Conservation (phyloP, 495 filamentous ascomycete genomes). For the Trypethelium eluteriae region DNA sequence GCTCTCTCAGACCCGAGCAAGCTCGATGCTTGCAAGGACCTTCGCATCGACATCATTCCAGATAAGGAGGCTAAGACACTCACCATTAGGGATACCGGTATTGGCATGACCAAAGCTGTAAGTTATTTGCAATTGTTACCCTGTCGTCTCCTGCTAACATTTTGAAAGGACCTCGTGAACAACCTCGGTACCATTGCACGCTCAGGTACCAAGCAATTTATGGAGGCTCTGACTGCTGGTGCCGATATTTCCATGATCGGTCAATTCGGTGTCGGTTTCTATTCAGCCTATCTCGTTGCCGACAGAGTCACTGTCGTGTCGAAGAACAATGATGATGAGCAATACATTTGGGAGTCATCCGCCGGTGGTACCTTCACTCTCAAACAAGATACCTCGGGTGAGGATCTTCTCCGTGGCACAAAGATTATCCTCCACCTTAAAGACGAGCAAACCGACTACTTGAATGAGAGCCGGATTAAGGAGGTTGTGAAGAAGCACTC, state of each 20-base stretch:
- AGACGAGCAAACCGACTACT: slow-evolving; percentile 97
- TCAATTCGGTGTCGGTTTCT: slow-evolving; percentile 99
- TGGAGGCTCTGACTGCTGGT: slow-evolving; percentile 97
- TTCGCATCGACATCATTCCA: slow-evolving; percentile 96
- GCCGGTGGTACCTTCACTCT: slow-evolving; percentile 97
- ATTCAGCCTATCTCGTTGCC: slow-evolving; percentile 98
- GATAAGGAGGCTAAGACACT: slow-evolving; percentile 95
- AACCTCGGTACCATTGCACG: slow-evolving; percentile 99
- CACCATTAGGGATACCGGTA: slow-evolving; percentile 93
- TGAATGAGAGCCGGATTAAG: slow-evolving; percentile 98
- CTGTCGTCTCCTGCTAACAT: slow-evolving; percentile 1
- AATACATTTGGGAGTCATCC: slow-evolving; percentile 98
- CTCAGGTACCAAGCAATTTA: slow-evolving; percentile 99
- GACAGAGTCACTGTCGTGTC: slow-evolving; percentile 92
- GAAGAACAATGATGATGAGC: slow-evolving; percentile 99
- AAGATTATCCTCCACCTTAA: slow-evolving; percentile 98
- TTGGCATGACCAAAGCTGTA: slow-evolving; percentile 96
- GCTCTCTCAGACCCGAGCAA: slow-evolving; percentile 92
- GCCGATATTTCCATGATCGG: slow-evolving; percentile 99
- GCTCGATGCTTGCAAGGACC: slow-evolving; percentile 92
- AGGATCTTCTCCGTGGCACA: slow-evolving; percentile 85
- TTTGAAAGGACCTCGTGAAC: slow-evolving; percentile 63
- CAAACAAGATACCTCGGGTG: slow-evolving; percentile 79
- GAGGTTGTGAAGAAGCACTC: slow-evolving; percentile 99
- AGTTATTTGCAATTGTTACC: slow-evolving; percentile 23